These are phyloP conservation scores for Didymella keratinophila DNA, from an alignment of 2,329 filamentous ascomycete species.

Conservation along the genomic window DNA sequence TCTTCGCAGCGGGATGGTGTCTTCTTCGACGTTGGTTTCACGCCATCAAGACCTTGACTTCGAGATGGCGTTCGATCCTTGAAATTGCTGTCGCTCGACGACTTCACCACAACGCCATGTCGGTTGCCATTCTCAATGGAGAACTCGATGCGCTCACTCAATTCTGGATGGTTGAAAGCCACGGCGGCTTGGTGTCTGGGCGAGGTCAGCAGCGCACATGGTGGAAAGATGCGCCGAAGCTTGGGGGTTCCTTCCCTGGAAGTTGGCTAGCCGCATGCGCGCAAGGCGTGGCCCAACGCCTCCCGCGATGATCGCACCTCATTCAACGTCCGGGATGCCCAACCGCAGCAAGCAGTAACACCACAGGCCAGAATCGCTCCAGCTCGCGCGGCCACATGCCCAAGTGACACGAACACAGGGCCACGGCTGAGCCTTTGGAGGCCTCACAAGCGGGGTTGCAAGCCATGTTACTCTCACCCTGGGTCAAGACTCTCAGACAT, in stretches of 20 bases:
- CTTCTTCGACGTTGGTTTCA: not conserved
- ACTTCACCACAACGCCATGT: conserved; percentile 1
- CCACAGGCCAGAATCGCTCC: not conserved
- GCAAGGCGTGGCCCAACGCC: conserved; percentile 23
- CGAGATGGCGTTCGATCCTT: not conserved
- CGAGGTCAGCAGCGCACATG: conserved; percentile 8
- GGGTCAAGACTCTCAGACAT: conserved; percentile 1
- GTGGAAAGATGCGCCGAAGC: conserved; percentile 18
- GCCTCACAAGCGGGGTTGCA: conserved; percentile 1
- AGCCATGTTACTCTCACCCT: not conserved
- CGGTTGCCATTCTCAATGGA: conserved; percentile 25
- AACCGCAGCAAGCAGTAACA: conserved; percentile 11
- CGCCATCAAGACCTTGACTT: not conserved
- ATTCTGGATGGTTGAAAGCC: conserved; percentile 13
- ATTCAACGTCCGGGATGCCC: conserved; percentile 9
- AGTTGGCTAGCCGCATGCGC: conserved; percentile 19
- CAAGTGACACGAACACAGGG: conserved; percentile 1
- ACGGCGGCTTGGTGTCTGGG: conserved; percentile 12
- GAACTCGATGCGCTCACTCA: conserved; percentile 23
- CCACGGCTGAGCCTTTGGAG: not conserved
- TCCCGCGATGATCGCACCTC: conserved; percentile 27
- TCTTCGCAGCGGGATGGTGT: not conserved
- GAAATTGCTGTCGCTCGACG: not conserved
- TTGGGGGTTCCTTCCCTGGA: conserved; percentile 12
- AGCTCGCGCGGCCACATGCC: conserved; percentile 2